Evolutionary conservation across 345 rosid genomes (phyloP).

Genomic region (Syzygium aromaticum): DNA sequence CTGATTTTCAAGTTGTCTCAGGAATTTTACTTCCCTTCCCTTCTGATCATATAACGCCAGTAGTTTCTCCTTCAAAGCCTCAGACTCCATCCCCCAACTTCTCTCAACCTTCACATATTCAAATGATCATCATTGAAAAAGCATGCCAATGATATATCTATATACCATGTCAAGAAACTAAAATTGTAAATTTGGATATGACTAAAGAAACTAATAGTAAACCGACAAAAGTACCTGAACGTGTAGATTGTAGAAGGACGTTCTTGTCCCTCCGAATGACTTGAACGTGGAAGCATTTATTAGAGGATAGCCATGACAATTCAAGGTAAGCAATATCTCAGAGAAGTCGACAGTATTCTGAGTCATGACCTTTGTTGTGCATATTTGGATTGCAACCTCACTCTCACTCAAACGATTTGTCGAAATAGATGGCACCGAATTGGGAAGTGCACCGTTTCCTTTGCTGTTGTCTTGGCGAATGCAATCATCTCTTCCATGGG

Average conservation of each 20-base stretch:
- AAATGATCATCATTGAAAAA: background rate
- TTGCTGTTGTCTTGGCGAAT: constrained; percentile 1
- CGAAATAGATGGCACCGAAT: constrained; percentile 8
- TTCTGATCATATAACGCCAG: constrained; percentile 18
- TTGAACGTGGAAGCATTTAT: constrained; percentile 47
- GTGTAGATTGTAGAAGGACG: constrained; percentile 40
- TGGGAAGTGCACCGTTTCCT: constrained; percentile 1
- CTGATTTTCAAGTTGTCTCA: background rate
- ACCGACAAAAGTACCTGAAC: constrained; percentile 30
- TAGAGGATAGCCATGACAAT: constrained; percentile 30
- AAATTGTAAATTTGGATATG: background rate
- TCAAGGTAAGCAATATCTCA: constrained; percentile 28
- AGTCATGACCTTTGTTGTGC: background rate
- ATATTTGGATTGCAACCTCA: constrained; percentile 44
- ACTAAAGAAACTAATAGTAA: background rate
- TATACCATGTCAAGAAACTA: background rate
- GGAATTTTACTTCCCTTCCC: background rate
- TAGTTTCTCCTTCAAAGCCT: constrained; percentile 23
- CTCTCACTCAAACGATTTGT: constrained; percentile 27
- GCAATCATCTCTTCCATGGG: constrained; percentile 6
- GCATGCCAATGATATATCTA: background rate
- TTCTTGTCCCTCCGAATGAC: constrained; percentile 26
- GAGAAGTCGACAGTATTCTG: constrained; percentile 18
- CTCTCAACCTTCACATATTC: constrained; percentile 5
- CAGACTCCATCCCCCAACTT: constrained; percentile 5